Evolutionary conservation across 2,329 filamentous ascomycete genomes (phyloP).

Genomic region (Ophiostoma populinum): DNA sequence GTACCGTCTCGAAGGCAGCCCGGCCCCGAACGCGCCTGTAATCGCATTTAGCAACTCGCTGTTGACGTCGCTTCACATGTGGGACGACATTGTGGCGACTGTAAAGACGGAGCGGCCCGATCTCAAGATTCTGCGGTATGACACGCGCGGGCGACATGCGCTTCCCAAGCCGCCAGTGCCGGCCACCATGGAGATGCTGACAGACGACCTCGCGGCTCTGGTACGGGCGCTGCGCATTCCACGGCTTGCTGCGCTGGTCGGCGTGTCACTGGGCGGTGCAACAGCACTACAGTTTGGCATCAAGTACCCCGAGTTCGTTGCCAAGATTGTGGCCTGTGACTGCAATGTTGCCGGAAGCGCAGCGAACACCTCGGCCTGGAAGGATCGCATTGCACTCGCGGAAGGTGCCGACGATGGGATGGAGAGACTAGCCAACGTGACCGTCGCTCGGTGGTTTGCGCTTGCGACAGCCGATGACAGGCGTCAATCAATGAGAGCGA

Average conservation of each 20-base stretch:
- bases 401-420: constrained; percentile 39
- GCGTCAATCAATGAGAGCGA: constrained; percentile 42
- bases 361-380: constrained; percentile 65
- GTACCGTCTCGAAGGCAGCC: constrained; percentile 60
- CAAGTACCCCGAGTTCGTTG: constrained; percentile 39
- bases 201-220: constrained; percentile 48
- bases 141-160: constrained; percentile 50
- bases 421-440: constrained; percentile 46
- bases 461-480: constrained; percentile 27
- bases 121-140: constrained; percentile 61
- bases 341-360: constrained; percentile 58
- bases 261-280: constrained; percentile 68
- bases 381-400: constrained; percentile 52
- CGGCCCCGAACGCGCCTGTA: constrained; percentile 47
- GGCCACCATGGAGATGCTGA: constrained; percentile 46
- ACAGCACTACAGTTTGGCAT: constrained; percentile 60
- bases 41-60: constrained; percentile 69
- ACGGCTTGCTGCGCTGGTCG: constrained; percentile 49
- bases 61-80: constrained; percentile 62
- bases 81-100: constrained; percentile 54
- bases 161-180: constrained; percentile 29
- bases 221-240: constrained; percentile 53
- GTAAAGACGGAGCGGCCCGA: constrained; percentile 41
- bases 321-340: constrained; percentile 55
- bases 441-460: constrained; percentile 68